Conservation (phyloP, 116 monocot species). For the Cymodocea nodosa region DNA sequence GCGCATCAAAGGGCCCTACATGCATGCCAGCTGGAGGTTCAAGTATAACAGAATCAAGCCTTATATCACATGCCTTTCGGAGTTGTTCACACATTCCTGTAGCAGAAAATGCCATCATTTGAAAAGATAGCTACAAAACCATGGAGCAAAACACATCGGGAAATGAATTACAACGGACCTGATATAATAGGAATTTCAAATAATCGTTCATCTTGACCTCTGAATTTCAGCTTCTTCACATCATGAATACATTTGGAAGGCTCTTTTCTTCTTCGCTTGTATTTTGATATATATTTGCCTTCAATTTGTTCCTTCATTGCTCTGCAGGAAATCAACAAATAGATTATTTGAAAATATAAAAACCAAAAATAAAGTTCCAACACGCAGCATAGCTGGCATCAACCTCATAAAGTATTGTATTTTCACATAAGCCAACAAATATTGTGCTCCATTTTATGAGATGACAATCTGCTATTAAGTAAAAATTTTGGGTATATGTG, state of each 20-base stretch:
- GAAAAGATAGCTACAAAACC: neutral
- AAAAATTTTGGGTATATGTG: neutral
- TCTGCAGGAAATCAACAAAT: slow-evolving; percentile 13
- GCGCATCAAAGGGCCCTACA: neutral
- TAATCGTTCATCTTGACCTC: slow-evolving; percentile 19
- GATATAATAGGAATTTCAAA: slow-evolving; percentile 30
- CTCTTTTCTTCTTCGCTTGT: slow-evolving; percentile 44
- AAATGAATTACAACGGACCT: slow-evolving; percentile 19
- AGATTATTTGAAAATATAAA: neutral
- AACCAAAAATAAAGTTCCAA: neutral
- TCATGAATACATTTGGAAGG: slow-evolving; percentile 33
- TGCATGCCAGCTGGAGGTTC: neutral
- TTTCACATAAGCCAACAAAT: neutral
- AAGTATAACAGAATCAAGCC: neutral
- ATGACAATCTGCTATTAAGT: too few species aligned
- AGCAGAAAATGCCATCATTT: neutral
- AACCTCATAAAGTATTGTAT: neutral
- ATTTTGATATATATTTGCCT: slow-evolving; percentile 20
- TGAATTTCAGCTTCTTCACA: slow-evolving; percentile 27
- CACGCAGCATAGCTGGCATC: neutral
- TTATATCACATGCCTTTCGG: slow-evolving; percentile 26
- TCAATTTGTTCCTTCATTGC: slow-evolving; percentile 39
- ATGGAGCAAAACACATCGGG: too few species aligned
- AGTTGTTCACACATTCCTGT: slow-evolving; percentile 46
- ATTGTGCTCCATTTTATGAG: neutral